phyloP scores from a whole-genome alignment of 1,284 basidiomycete species.

The Schizophyllum amplum region DNA sequence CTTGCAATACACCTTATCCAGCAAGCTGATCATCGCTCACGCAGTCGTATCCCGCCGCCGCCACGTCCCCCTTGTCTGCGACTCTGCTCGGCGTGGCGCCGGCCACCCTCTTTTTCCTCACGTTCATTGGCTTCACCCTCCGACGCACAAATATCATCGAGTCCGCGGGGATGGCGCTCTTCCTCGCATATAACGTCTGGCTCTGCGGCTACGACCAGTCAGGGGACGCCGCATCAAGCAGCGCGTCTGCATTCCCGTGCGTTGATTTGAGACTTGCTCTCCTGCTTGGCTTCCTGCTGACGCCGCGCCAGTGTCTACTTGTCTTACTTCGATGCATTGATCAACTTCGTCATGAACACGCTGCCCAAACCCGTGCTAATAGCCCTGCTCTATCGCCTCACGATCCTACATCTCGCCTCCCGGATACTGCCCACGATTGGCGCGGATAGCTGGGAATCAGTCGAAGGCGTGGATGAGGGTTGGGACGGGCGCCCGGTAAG shows the following conservation, averaged over 20 bases:
- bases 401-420: constrained; percentile 81
- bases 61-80: constrained; percentile 75
- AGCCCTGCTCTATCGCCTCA: constrained; percentile 75
- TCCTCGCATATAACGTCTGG: constrained; percentile 84
- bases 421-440: constrained; percentile 79
- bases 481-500: constrained; percentile 71
- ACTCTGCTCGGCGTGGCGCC: constrained; percentile 74
- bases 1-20: constrained; percentile 1
- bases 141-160: constrained; percentile 91
- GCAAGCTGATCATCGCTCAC: too few species aligned
- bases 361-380: constrained; percentile 80
- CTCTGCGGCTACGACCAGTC: constrained; percentile 51
- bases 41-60: constrained; percentile 72
- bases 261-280: constrained; percentile 50
- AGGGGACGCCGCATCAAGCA: constrained; percentile 54
- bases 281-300: neutral
- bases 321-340: constrained; percentile 65
- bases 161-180: constrained; percentile 78
- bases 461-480: constrained; percentile 50
- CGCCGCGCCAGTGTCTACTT: constrained; percentile 22
- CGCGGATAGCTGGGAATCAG: constrained; percentile 70
- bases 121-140: constrained; percentile 82
- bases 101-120: constrained; percentile 72
- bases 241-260: constrained; percentile 31
- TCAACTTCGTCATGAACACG: constrained; percentile 75